These are phyloP conservation scores for Aureobasidium mangrovei DNA, from an alignment of 2,329 filamentous ascomycete species.

Conservation along the genomic window DNA sequence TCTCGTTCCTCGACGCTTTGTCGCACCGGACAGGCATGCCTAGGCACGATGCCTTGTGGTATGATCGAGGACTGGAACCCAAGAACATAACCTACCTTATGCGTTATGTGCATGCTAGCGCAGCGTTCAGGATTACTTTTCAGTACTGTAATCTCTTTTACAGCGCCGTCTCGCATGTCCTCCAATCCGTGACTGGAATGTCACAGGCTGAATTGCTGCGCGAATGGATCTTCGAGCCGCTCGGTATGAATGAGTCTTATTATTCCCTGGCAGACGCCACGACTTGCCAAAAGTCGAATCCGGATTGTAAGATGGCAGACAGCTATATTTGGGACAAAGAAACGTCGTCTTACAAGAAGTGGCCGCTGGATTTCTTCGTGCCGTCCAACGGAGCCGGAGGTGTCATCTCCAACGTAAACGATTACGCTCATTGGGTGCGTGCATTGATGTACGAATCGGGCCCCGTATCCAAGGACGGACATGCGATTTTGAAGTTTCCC, in stretches of 20 bases:
- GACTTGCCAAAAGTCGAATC: slow-evolving; percentile 9
- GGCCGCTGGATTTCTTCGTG: slow-evolving; percentile 15
- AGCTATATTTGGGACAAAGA: slow-evolving; percentile 21
- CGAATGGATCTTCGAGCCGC: slow-evolving; percentile 31
- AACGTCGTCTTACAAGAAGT: slow-evolving; percentile 8
- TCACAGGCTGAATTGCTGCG: slow-evolving; percentile 27
- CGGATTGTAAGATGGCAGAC: slow-evolving; percentile 17
- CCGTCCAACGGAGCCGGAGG: slow-evolving; percentile 20
- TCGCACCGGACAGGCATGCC: slow-evolving; percentile 31
- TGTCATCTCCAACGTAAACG: slow-evolving; percentile 38
- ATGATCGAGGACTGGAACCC: slow-evolving; percentile 22
- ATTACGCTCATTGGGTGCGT: slow-evolving; percentile 46
- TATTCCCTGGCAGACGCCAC: slow-evolving; percentile 30
- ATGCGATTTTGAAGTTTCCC: slow-evolving; percentile 10
- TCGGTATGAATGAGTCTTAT: slow-evolving; percentile 34
- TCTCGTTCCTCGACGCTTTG: slow-evolving; percentile 28
- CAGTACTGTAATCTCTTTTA: slow-evolving; percentile 49
- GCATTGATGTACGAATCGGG: slow-evolving; percentile 35
- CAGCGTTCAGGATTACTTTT: slow-evolving; percentile 32
- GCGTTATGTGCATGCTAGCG: slow-evolving; percentile 34
- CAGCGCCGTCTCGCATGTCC: slow-evolving; percentile 37
- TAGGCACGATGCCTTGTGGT: slow-evolving; percentile 24
- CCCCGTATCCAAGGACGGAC: slow-evolving; percentile 12
- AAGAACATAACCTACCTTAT: slow-evolving; percentile 34
- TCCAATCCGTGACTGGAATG: slow-evolving; percentile 35